Percentiles rank a stretch among this genome's conserved stretches.
phyloP scores from a whole-genome alignment of 805 yeast genomes.

The Yamadazyma tumulicola region DNA sequence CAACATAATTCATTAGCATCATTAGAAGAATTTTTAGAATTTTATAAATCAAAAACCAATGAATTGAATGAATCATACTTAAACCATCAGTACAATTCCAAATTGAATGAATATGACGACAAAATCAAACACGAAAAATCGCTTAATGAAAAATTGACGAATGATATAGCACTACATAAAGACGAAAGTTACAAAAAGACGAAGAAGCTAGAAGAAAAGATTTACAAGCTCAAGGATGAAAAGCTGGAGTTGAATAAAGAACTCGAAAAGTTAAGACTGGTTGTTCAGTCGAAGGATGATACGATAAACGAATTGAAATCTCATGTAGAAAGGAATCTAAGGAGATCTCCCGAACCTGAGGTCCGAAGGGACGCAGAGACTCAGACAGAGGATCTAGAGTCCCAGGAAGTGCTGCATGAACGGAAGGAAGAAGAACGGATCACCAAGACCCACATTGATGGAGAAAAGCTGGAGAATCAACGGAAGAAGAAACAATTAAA shows the following conservation, averaged over 20 bases:
- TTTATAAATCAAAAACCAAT: constrained; percentile 36
- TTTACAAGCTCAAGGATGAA: constrained; percentile 6
- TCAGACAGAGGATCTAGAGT: too few species aligned
- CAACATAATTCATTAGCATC: constrained; percentile 55
- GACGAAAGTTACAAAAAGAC: constrained; percentile 7
- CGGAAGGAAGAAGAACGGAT: too few species aligned
- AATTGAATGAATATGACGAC: constrained; percentile 7
- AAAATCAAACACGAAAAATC: constrained; percentile 3
- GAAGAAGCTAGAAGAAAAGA: constrained; percentile 8
- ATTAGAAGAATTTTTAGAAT: constrained; percentile 50
- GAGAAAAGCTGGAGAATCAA: too few species aligned
- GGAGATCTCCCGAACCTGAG: too few species aligned
- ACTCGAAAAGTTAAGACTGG: constrained; percentile 2
- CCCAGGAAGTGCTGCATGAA: too few species aligned
- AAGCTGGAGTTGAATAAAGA: constrained; percentile 8
- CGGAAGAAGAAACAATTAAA: too few species aligned
- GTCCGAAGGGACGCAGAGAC: too few species aligned
- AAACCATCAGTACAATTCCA: constrained; percentile 15
- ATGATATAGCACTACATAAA: constrained; percentile 5
- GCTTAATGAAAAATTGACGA: constrained; percentile 7
- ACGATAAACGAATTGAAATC: constrained; percentile 2
- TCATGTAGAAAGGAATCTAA: too few species aligned
- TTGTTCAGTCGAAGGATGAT: constrained; percentile 4
- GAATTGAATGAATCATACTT: constrained; percentile 24
- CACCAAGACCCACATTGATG: too few species aligned